phyloP scores from a whole-genome alignment of 2,329 filamentous ascomycete species.

The Claviceps humidiphila region DNA sequence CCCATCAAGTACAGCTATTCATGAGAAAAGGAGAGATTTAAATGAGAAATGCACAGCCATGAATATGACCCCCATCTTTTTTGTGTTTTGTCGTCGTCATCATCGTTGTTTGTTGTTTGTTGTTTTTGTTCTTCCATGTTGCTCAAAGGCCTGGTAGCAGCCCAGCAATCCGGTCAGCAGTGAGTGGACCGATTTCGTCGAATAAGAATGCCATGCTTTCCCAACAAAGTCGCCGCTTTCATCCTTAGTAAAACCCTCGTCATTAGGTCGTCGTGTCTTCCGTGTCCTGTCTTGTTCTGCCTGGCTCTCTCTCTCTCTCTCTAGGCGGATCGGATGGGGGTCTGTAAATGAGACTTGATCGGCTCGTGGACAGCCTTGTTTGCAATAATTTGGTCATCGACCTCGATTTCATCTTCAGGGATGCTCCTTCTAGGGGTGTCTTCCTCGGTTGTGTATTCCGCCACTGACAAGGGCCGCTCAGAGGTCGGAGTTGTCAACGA shows the following conservation, averaged over 20 bases:
- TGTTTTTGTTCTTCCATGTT: neutral
- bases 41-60: neutral
- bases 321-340: neutral
- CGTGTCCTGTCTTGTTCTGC: neutral
- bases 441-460: constrained; percentile 18
- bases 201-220: neutral
- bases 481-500: constrained; percentile 26
- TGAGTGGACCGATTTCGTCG: neutral
- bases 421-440: constrained; percentile 18
- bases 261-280: neutral
- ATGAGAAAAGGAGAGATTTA: neutral
- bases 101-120: neutral
- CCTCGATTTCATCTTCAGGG: constrained; percentile 10
- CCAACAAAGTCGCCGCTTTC: neutral
- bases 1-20: neutral
- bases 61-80: neutral
- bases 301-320: neutral
- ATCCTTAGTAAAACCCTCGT: neutral
- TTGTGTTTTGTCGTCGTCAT: neutral
- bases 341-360: neutral
- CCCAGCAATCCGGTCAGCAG: neutral
- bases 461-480: constrained; percentile 20
- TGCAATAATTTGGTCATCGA: neutral
- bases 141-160: neutral
- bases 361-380: neutral